Base-by-base conservation (phyloP, 306 rosid genomes). In the Ormosia emarginata region DNA sequence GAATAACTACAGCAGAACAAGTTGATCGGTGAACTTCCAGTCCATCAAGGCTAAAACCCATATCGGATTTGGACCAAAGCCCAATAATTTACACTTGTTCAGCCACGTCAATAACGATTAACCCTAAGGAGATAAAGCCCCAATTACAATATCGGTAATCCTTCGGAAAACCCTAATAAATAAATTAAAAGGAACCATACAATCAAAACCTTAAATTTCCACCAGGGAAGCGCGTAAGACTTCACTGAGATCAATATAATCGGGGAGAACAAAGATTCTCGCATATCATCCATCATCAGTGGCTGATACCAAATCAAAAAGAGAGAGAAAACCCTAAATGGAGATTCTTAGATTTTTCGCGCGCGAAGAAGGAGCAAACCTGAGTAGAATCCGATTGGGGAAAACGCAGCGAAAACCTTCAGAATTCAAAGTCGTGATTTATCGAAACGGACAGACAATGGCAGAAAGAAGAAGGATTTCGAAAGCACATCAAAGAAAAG, bases 321-420 rank as follows among this genome's bases (percentile, higher is more conserved):
- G 6, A 11, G 9, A n/a, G 18, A 14, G 13, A 14, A 33, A 39
- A 63, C 2, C 52, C 14, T 33, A 40, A 8, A 67, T 4, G 13
- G 24, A 15, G 33, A 63, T 40, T 30, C 53, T 62, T 62, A 11
- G 67, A 41, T 2, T 39, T 39, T 30, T 5, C 46, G 17, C 69
- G 71, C n/a, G 6, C 29, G 50, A 66, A 66, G 29, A n/a, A 65
- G 50, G 7, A 67, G 72, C 72, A 67, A 67, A 67, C 72, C 72
- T 67, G 72, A 32, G 67, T 24, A 3, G 34, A 33, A 24, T 24
- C 24, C 24, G 24, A 40, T n/a, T 14, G 11, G 13, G 11, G 34
- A 67, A 39, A 67, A 11, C 53, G 1, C 18, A 15, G 18, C 0
- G 41, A 67, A 41, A 3, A 7, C n/a, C 13, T 6, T 34, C 10